A percentile compares a stretch with the other conserved stretches of the same genome.
Evolutionary conservation across 1,284 basidiomycete genomes (phyloP).

Genomic region (Trametes versicolor): DNA sequence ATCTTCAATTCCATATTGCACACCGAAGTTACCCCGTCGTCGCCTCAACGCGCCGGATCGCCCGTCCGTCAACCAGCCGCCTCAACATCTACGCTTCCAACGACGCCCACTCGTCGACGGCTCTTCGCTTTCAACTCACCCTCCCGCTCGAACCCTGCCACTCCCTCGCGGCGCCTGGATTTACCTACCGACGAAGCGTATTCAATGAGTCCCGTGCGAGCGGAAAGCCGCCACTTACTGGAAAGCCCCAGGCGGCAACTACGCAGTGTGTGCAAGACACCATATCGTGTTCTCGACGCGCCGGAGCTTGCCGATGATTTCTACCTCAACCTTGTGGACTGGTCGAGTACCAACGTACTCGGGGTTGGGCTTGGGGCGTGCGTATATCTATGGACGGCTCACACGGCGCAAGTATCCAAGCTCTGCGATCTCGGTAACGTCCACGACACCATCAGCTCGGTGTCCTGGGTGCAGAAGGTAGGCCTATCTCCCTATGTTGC

Average conservation of each 20-base stretch:
- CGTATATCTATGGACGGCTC: conserved; percentile 97
- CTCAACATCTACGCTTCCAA: conserved; percentile 52
- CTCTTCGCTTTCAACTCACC: conserved; percentile 78
- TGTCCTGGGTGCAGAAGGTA: conserved; percentile 93
- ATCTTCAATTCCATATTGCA: conserved; percentile 80
- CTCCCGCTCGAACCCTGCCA: conserved; percentile 63
- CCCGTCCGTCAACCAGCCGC: conserved; percentile 60
- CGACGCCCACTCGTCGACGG: conserved; percentile 73
- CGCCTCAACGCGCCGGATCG: conserved; percentile 65
- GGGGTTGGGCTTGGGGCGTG: conserved; percentile 93
- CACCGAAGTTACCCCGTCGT: conserved; percentile 78
- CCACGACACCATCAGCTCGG: conserved; percentile 81
- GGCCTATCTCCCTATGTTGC: conserved; percentile 30
- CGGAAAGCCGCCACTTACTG: conserved; percentile 85
- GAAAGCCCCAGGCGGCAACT: conserved; percentile 86
- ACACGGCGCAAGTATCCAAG: conserved; percentile 92
- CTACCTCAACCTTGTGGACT: conserved; percentile 98
- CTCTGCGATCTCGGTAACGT: conserved; percentile 81
- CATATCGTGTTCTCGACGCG: conserved; percentile 97
- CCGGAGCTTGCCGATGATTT: conserved; percentile 98
- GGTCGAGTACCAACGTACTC: conserved; percentile 94
- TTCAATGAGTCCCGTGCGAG: conserved; percentile 90
- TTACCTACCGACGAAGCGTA: conserved; percentile 86
- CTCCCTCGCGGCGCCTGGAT: conserved; percentile 73
- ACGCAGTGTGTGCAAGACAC: conserved; percentile 91